Base-by-base conservation (phyloP, 805 yeast species). In the Kazachstania kunashirensis region DNA sequence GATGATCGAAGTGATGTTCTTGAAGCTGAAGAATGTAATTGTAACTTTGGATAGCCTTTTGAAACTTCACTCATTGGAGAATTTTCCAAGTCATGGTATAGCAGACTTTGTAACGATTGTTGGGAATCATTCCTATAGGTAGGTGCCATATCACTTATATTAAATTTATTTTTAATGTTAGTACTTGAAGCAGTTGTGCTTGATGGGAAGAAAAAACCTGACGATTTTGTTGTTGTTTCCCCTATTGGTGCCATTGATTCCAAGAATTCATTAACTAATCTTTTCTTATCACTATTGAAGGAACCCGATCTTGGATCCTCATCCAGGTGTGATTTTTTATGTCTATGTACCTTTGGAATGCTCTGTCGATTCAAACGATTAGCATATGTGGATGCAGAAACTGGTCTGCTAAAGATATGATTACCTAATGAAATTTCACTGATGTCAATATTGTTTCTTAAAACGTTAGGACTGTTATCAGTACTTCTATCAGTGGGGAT, bases 251-350 rank as follows among this genome's bases (percentile, higher is more conserved):
- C 49, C 49, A 49, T 45, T 3, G 57, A 50, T 26, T 46, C 39
- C 25, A 53, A 34, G 37, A 53, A 53, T 25, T 53, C 56, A 31
- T 50, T 43, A 4, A 51, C 57, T 21, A 53, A 31, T 33, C 59
- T 44, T 33, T 52, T 51, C 16, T 46, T 45, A 27, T 52, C 57
- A 28, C 39, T 41, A 31, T 30, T 21, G 21, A 38, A 37, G 14
- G 36, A 32, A 11, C 23, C 30, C 5, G 38, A 36, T 26, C 31
- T 24, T 16, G 33, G n/a, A 16, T 32, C 34, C 5, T 11, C 24
- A 18, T 29, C 26, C 3, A 9, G 8, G 5, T 26, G 18, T 1
- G 23, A 26, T 9, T 27, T 29, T 11, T 14, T 21, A 24, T 36
- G 37, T 13, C 33, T 38, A 17, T 37, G 39, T 12, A 23, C 21